Evolutionary conservation across 306 rosid genomes (phyloP).

Genomic region (Acacia acuminata): DNA sequence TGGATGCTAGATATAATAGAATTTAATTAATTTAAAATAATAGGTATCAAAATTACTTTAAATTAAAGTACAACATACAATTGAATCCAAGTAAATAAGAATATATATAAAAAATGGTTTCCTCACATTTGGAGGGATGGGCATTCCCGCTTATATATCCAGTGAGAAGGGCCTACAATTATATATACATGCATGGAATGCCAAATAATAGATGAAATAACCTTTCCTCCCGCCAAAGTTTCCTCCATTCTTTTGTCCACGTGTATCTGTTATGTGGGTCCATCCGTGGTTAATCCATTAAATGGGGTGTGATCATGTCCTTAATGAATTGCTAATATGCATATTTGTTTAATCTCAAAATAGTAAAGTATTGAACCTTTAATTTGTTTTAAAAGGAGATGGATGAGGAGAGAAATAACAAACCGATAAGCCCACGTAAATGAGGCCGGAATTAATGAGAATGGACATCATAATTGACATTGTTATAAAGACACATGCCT

Average conservation of each 20-base stretch:
- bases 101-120: too few relatives aligned
- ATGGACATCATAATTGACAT: neutral
- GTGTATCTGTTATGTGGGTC: neutral
- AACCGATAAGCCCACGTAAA: neutral
- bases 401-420: too few relatives aligned
- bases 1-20: too few relatives aligned
- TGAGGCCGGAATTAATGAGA: neutral
- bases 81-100: too few relatives aligned
- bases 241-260: neutral
- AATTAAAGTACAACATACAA: too few relatives aligned
- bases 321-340: neutral
- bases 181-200: too few relatives aligned
- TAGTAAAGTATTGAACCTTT: neutral
- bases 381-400: neutral
- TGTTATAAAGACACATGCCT: neutral
- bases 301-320: neutral
- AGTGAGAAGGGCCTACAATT: too few relatives aligned
- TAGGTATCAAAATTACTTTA: too few relatives aligned
- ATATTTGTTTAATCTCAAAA: neutral
- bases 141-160: too few relatives aligned
- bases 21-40: too few relatives aligned
- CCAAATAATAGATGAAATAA: too few relatives aligned
- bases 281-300: neutral
- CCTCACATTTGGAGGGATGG: too few relatives aligned
- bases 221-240: neutral